phyloP scores from a whole-genome alignment of 345 rosid species.

The Erodium maritimum region DNA sequence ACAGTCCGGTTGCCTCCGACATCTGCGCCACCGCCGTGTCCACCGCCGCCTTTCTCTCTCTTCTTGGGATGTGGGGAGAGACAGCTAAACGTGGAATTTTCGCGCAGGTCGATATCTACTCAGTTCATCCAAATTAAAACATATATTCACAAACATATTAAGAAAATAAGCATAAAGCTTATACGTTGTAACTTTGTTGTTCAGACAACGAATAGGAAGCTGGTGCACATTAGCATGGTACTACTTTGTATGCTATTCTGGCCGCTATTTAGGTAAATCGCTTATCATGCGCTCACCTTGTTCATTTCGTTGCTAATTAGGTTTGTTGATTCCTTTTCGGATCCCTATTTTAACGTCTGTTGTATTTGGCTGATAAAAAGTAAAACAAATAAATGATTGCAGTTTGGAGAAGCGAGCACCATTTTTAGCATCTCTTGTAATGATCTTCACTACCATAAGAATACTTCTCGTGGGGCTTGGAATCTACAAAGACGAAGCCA shows the following conservation, averaged over 20 bases:
- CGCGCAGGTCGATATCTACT: no score
- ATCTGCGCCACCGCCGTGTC: no score
- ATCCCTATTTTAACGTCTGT: no score
- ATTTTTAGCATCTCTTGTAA: constrained; percentile 49
- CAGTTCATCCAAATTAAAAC: no score
- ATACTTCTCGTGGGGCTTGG: constrained; percentile 77
- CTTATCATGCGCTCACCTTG: constrained; percentile 4
- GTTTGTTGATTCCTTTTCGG: no score
- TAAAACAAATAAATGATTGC: constrained; percentile 9
- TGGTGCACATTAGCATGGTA: constrained; percentile 79
- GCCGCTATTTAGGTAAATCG: constrained; percentile 62
- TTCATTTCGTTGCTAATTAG: not conserved
- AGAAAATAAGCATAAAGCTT: not conserved
- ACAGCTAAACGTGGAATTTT: no score
- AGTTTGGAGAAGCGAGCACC: constrained; percentile 80
- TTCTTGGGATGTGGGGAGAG: no score
- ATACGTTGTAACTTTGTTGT: constrained; percentile 10
- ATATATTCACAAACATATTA: no score
- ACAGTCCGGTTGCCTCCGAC: no score
- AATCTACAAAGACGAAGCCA: constrained; percentile 68
- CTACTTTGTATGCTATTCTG: constrained; percentile 78
- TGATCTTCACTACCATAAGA: constrained; percentile 52
- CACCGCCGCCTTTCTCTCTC: no score
- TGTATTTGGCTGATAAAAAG: constrained; percentile 8
- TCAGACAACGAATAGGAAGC: constrained; percentile 67